Evolutionary conservation across 2,329 filamentous ascomycete species (phyloP), one percentile per base, ranked within the genome.

Genomic region (Colletotrichum lupini): DNA sequence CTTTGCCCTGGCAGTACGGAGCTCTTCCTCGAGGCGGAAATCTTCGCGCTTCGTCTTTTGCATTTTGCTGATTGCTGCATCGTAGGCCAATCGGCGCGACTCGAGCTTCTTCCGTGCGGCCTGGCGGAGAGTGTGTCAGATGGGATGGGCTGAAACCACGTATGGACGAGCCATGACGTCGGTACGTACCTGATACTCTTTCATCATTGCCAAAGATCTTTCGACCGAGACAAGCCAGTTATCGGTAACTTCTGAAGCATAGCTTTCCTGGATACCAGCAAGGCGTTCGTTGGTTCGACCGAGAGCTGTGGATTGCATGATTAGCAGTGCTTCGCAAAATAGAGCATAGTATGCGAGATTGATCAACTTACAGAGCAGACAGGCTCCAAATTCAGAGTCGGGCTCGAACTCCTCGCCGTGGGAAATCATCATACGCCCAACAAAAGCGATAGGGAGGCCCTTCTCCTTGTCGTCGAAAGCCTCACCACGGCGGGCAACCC

Each of bases 31-130:
- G 68, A 97, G 89, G 75, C 95, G 90, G 85, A 97, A 97, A 81
- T 98, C 96, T 79, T 98, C 96, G 79, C 93, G 95, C 86, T 97
- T 97, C 28, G 93, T 92, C 83, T 98, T 98, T 79, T 97, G 92
- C 90, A 98, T 92, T 86, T 98, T 98, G 75, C 91, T 91, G 60
- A 95, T 91, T 74, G 94, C 95, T 42, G 96, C 93, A 81, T 98
- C 96, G 82, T 97, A 98, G 75, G 95, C 95, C 71, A 98, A 87
- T 73, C 96, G 91, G 72, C 96, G 92, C 79, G 87, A 94, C 81
- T 98, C 97, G 76, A 98, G 92, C 90, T 97, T 98, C 90, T 97
- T 98, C 80, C 96, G 93, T 63, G 96, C 91, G 76, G 90, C 88
- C 93, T 93, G 72, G 42, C 73, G 53, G 30, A 28, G 37, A 53